A percentile compares a stretch with the other conserved stretches of the same genome.
phyloP scores from a whole-genome alignment of 345 rosid genomes.

The Ailanthus altissimus region DNA sequence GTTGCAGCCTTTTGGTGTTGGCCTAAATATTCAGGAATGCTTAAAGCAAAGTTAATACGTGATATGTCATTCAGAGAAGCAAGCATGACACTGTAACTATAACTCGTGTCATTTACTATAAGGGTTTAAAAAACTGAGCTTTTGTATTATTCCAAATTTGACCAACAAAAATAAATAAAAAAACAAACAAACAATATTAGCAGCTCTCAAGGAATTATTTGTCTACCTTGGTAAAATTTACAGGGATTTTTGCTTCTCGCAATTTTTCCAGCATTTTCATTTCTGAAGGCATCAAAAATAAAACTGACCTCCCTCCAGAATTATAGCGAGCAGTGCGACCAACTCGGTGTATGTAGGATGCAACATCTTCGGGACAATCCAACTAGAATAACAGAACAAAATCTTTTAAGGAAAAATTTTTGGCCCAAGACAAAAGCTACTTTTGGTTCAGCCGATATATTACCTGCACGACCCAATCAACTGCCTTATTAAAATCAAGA shows the following conservation, averaged over 20 bases:
- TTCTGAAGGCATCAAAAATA: conserved; percentile 89
- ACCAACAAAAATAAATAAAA: conserved; percentile 11
- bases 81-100: neutral
- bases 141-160: neutral
- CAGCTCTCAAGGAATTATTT: conserved; percentile 1
- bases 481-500: conserved; percentile 88
- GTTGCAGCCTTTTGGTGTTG: conserved; percentile 61
- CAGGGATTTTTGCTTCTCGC: conserved; percentile 72
- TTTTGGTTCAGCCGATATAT: conserved; percentile 23
- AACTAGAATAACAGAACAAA: conserved; percentile 41
- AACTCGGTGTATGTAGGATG: conserved; percentile 93
- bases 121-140: neutral
- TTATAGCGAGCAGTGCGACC: conserved; percentile 94
- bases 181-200: neutral
- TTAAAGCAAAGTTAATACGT: conserved; percentile 17
- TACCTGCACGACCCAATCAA: conserved; percentile 99
- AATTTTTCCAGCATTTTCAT: conserved; percentile 88
- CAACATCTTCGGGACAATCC: conserved; percentile 95
- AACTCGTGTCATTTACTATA: neutral
- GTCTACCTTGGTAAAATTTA: conserved; percentile 68
- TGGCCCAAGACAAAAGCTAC: neutral
- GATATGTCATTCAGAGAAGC: neutral
- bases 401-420: neutral
- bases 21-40: conserved; percentile 46
- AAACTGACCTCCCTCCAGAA: conserved; percentile 71